These are phyloP conservation scores for Linnemannia schmuckeri DNA, from an alignment of 192 early-diverging fungal species.

Conservation along the genomic window DNA sequence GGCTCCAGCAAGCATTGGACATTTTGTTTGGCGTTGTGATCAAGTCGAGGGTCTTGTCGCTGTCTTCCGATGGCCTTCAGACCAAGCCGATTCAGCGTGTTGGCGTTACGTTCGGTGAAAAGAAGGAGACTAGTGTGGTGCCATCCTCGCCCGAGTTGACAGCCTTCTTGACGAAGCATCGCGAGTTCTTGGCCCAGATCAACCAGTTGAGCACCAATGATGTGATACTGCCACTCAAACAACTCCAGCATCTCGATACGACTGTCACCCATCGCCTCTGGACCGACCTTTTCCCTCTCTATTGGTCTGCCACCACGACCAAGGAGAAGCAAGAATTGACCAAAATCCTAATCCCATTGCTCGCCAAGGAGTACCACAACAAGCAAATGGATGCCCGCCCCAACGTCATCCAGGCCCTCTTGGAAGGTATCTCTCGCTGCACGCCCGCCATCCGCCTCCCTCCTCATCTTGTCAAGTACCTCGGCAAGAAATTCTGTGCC, in stretches of 20 bases:
- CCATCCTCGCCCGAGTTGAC: conserved; percentile 56
- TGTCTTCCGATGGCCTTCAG: conserved; percentile 59
- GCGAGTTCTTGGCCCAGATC: conserved; percentile 72
- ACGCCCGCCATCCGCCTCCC: conserved; percentile 82
- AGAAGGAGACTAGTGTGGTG: conserved; percentile 16
- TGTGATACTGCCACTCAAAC: conserved; percentile 69
- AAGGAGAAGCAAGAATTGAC: conserved; percentile 89
- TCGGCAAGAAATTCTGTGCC: conserved; percentile 92
- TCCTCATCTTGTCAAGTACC: conserved; percentile 93
- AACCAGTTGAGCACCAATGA: conserved; percentile 62
- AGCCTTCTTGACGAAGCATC: conserved; percentile 65
- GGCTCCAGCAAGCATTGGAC: conserved; percentile 94
- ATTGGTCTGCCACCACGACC: conserved; percentile 79
- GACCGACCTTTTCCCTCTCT: conserved; percentile 86
- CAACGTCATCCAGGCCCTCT: conserved; percentile 95
- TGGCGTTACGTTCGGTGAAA: conserved; percentile 16
- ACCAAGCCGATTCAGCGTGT: conserved; percentile 60
- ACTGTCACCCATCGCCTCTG: conserved; percentile 83
- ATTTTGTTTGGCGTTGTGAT: conserved; percentile 81
- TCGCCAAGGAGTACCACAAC: conserved; percentile 93
- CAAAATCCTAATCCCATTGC: conserved; percentile 84
- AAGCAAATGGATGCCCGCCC: conserved; percentile 84
- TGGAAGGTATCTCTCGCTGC: conserved; percentile 88
- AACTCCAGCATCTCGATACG: conserved; percentile 76
- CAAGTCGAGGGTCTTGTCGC: conserved; percentile 49